Evolutionary conservation across 2,329 filamentous ascomycete genomes (phyloP), one percentile per base, ranked within the genome.

Genomic region (Cercospora berteroae): DNA sequence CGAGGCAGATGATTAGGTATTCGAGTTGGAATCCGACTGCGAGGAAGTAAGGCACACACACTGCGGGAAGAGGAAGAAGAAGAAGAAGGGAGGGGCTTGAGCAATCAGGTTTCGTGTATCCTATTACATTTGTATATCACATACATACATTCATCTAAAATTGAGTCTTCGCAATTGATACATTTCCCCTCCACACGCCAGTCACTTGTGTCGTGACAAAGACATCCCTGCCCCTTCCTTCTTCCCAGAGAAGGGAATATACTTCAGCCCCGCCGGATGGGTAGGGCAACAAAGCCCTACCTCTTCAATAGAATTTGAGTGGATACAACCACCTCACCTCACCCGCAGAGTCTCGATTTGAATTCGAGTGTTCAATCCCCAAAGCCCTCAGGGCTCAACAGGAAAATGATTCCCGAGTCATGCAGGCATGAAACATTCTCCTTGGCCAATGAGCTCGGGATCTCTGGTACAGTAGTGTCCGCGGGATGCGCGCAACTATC

Each of bases 1-100:
- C 82, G 31, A 76, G 82, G 68, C 81, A 83, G 70, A 72, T 83
- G 33, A 80, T 81, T 62, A 79, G 77, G 63, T 83, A 83, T 69
- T 80, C 78, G 64, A 79, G 77, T 16, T 83, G 82, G 82, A 83
- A 84, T 69, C 81, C 82, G n/a, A 84, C 82, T 2, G 79, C 79
- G 29, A 74, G 80, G 65, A 73, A 72, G 63, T n/a, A n/a, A n/a
- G n/a, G n/a, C n/a, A n/a, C n/a, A n/a, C n/a, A n/a, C n/a, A n/a
- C n/a, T n/a, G n/a, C n/a, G n/a, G n/a, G n/a, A n/a, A n/a, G n/a
- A n/a, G n/a, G n/a, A n/a, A n/a, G n/a, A n/a, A n/a, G n/a, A n/a
- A n/a, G n/a, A n/a, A n/a, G n/a, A n/a, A n/a, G n/a, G n/a, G n/a
- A n/a, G n/a, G n/a, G n/a, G n/a, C n/a, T n/a, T n/a, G n/a, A n/a